Base-by-base conservation (phyloP, 2,329 filamentous ascomycete genomes). In the Neopestalotiopsis rosae region DNA sequence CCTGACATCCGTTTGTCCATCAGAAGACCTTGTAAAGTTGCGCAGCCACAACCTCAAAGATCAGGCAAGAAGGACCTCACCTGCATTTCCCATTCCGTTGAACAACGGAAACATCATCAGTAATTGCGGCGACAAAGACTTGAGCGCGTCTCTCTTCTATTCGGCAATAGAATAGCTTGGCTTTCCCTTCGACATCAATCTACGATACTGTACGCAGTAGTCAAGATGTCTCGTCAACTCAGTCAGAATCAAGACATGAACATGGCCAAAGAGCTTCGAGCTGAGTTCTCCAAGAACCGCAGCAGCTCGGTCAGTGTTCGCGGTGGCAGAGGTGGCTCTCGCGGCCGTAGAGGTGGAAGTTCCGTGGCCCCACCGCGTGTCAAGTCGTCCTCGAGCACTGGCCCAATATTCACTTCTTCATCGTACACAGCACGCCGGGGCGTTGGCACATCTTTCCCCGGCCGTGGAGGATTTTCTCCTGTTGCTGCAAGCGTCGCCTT, bases 401-500 rank as follows among this genome's bases (percentile, higher is more conserved):
- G 17, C 7, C 28, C 20, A 12, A n/a, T n/a, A 24, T 63, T 62
- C 66, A 32, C 58, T 20, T 6, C 5, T 5, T 63, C 67, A 10
- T 28, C 12, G 4, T 66, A 58, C 45, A 66, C 64, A 17, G 10
- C 64, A 13, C 64, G 64, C 4, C 45, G n/a, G 45, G 64, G 64
- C 28, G 45, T 66, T 17, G 30, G 20, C 24, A 28, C 4, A 20
- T 5, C 20, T 5, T 66, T 58, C 34, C 45, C 42, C 4, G 64
- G 64, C 2, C 52, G 32, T 66, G 64, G 64, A 34, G 64, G 64
- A 5, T 66, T 66, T 12, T 66, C 64, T 12, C 49, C 38, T 38
- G 49, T 2, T 20, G 32, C 32, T 6, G 30, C 14, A 20, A 30
- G 28, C 14, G 6, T 34, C 4, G 6, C 20, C 45, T 52, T 17